These are phyloP conservation scores for Fusarium chlamydosporum DNA, from an alignment of 2,329 filamentous ascomycete genomes.

Conservation along the genomic window DNA sequence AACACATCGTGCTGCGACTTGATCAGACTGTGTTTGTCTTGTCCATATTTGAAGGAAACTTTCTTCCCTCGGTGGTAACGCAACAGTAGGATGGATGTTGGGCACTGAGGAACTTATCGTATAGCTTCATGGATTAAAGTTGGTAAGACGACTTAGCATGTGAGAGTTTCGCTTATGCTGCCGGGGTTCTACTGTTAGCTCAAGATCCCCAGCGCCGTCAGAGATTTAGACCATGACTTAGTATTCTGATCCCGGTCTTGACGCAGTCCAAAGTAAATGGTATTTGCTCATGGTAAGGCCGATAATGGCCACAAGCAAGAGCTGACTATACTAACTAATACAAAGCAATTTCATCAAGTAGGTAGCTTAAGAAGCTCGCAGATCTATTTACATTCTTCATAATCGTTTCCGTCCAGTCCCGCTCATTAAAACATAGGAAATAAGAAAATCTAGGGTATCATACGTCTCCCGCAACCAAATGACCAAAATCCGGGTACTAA, in stretches of 20 bases:
- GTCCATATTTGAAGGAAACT: not conserved
- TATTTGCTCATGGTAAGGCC: not conserved
- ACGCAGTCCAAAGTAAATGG: not conserved
- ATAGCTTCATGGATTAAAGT: too few relatives aligned
- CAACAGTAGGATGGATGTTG: too few relatives aligned
- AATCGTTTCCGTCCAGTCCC: not conserved
- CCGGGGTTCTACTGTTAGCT: conserved; percentile 1
- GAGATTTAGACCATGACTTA: not conserved
- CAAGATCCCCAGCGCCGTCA: not conserved
- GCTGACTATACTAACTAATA: not conserved
- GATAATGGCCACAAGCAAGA: not conserved
- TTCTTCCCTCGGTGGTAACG: too few relatives aligned
- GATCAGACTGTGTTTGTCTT: too few relatives aligned
- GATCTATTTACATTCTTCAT: conserved; percentile 4
- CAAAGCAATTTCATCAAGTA: not conserved
- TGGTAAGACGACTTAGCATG: not conserved
- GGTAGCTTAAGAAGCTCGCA: not conserved
- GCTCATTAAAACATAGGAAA: conserved; percentile 21
- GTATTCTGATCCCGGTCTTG: not conserved
- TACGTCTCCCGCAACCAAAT: conserved; percentile 25
- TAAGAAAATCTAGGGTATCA: conserved; percentile 37
- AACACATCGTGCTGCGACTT: not conserved
- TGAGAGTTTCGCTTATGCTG: conserved; percentile 2
- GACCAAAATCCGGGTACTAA: not conserved
- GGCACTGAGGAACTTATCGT: too few relatives aligned